Conservation (phyloP, 2,329 filamentous ascomycete genomes). For the Aspergillus aculeatus region DNA sequence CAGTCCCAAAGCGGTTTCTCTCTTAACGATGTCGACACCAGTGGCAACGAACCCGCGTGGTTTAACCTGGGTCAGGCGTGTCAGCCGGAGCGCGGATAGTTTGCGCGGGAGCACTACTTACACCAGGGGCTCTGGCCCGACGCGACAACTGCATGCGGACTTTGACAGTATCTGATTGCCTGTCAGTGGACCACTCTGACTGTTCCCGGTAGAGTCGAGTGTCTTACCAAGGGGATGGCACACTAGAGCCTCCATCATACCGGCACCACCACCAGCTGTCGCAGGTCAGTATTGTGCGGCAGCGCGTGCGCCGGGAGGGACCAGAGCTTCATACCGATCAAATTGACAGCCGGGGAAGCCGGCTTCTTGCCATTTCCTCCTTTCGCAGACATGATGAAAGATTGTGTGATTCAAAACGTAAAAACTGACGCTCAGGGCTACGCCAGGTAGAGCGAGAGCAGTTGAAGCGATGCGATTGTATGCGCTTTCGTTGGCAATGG, state of each 20-base stretch:
- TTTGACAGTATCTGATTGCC: constrained; percentile 80
- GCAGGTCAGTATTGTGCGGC: constrained; percentile 19
- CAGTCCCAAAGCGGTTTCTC: constrained; percentile 86
- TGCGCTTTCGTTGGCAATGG: background rate
- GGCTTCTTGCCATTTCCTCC: constrained; percentile 68
- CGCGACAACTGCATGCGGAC: constrained; percentile 98
- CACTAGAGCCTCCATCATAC: constrained; percentile 97
- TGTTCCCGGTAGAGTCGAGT: background rate
- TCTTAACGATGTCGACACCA: constrained; percentile 78
- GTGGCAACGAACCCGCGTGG: constrained; percentile 85
- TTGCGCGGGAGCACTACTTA: constrained; percentile 41
- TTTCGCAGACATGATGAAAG: constrained; percentile 58
- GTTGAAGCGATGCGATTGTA: background rate
- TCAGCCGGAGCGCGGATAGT: constrained; percentile 11
- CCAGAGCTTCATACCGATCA: constrained; percentile 67
- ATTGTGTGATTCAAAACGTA: background rate
- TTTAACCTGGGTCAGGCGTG: constrained; percentile 51
- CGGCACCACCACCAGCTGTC: constrained; percentile 87
- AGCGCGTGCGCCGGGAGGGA: constrained; percentile 6
- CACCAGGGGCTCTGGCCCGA: constrained; percentile 76
- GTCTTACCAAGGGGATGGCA: constrained; percentile 85
- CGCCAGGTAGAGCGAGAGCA: constrained; percentile 4
- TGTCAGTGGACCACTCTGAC: constrained; percentile 22
- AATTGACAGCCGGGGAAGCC: constrained; percentile 81
- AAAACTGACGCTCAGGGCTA: background rate